Evolutionary conservation across 2,329 filamentous ascomycete genomes (phyloP), one percentile per base, ranked within the genome.

Genomic region (Claviceps digitariae): DNA sequence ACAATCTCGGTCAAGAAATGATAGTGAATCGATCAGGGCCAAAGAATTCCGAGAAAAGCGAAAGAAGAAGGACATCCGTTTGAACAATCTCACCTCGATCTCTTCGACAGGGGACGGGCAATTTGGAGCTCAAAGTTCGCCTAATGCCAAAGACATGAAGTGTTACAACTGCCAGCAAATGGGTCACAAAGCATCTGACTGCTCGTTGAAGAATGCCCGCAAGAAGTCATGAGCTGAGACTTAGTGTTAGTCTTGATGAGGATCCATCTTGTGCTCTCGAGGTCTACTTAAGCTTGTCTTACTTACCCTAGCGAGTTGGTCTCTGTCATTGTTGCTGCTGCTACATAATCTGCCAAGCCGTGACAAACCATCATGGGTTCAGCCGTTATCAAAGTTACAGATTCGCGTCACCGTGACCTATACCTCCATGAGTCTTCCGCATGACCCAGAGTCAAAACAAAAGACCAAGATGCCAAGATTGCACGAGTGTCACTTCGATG

Each of bases 21-120:
- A 49, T 50, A 21, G 56, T 13, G 64, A 69, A 55, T 61, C 54
- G 43, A 27, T 49, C 34, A 68, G 64, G 38, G 68, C 68, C 7
- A 72, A 74, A 57, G 72, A 79, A 58, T 66, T 83, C 20, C 76
- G 79, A 8, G 77, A 80, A 44, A 75, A 77, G 62, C 72, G 81
- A 46, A 76, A 79, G 60, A 81, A 81, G 65, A 84, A 83, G 64
- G 79, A 84, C 53, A 74, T 87, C 51, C 83, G 83, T 56, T 67
- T 88, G 53, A 84, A 84, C 61, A 74, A 74, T 25, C 64, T 83
- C 53, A 76, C 73, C 4, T 83, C 81, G 1, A 79, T 87, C 48
- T 86, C 83, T n/a, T 62, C 63, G 2, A 62, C 60, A 2, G 67
- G 66, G 20, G 61, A 50, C 57, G 61, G 29, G 57, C 52, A 53